Percentiles rank a stretch among this genome's conserved stretches.
These are phyloP conservation scores for Vanrija sp. DNA, from an alignment of 1,284 basidiomycete species.

Conservation along the genomic window DNA sequence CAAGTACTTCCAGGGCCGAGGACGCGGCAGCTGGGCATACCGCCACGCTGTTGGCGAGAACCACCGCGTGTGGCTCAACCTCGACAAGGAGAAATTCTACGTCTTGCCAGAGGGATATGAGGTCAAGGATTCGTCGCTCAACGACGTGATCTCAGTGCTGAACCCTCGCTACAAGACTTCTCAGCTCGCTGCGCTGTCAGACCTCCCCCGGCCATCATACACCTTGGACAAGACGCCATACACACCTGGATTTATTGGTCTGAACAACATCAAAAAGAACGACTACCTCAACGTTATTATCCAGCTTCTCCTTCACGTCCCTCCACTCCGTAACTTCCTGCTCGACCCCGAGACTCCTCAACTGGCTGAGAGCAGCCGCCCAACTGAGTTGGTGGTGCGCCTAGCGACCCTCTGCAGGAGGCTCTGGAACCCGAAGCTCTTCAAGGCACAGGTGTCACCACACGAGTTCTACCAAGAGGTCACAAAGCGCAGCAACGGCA, in stretches of 20 bases:
- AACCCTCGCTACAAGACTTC: slow-evolving; percentile 66
- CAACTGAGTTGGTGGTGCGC: slow-evolving; percentile 74
- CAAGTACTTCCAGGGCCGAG: slow-evolving; percentile 97
- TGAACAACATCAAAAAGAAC: slow-evolving; percentile 96
- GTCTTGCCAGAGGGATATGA: slow-evolving; percentile 96
- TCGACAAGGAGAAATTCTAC: slow-evolving; percentile 92
- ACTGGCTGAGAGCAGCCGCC: slow-evolving; percentile 36
- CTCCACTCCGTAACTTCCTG: slow-evolving; percentile 82
- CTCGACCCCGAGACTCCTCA: slow-evolving; percentile 62
- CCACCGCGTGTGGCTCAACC: slow-evolving; percentile 96
- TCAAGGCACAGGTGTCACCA: slow-evolving; percentile 97
- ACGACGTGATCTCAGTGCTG: slow-evolving; percentile 89
- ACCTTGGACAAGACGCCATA: slow-evolving; percentile 80
- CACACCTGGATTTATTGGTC: slow-evolving; percentile 87
- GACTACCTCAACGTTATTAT: slow-evolving; percentile 98
- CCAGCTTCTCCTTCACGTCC: slow-evolving; percentile 85
- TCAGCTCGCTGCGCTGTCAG: slow-evolving; percentile 54
- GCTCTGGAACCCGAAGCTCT: slow-evolving; percentile 90
- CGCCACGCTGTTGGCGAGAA: slow-evolving; percentile 96
- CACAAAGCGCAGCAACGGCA: slow-evolving; percentile 75
- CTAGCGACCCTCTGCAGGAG: slow-evolving; percentile 84
- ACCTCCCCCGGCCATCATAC: slow-evolving; percentile 64
- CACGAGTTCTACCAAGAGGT: slow-evolving; percentile 99
- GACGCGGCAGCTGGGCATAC: slow-evolving; percentile 89
- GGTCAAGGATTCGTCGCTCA: slow-evolving; percentile 90